These are phyloP conservation scores for Neocucurbitaria cava DNA, from an alignment of 2,329 filamentous ascomycete genomes.

Conservation along the genomic window DNA sequence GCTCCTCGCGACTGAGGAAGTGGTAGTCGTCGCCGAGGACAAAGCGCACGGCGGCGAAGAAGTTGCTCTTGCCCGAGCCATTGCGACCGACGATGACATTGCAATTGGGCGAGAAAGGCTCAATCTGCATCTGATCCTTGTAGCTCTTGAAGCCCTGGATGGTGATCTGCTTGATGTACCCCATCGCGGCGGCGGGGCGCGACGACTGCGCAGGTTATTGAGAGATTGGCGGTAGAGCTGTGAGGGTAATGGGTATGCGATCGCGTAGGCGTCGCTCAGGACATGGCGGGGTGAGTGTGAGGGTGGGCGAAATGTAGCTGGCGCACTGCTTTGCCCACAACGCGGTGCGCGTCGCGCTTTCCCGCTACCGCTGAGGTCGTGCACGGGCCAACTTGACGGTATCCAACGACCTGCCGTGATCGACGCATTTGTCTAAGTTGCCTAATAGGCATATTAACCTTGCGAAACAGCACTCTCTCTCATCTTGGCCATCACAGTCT, in stretches of 20 bases:
- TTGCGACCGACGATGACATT: conserved; percentile 99
- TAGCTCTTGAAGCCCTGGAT: conserved; percentile 99
- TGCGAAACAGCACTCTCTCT: too few species aligned
- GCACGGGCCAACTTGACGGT: not conserved
- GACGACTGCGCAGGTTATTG: conserved; percentile 7
- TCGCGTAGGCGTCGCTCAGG: conserved; percentile 18
- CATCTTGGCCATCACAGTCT: not conserved
- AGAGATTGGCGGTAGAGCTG: not conserved
- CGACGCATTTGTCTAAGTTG: too few species aligned
- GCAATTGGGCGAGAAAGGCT: conserved; percentile 95
- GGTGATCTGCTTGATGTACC: conserved; percentile 98
- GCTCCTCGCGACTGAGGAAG: conserved; percentile 93
- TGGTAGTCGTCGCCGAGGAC: conserved; percentile 98
- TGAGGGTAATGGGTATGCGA: conserved; percentile 12
- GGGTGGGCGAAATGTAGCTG: conserved; percentile 5
- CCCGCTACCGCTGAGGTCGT: conserved; percentile 16
- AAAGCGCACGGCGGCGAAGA: conserved; percentile 98
- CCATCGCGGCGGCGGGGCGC: conserved; percentile 36
- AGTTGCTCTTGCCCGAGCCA: conserved; percentile 99
- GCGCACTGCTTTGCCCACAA: conserved; percentile 22
- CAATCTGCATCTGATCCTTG: conserved; percentile 99
- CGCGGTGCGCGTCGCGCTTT: conserved; percentile 34
- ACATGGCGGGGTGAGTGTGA: conserved; percentile 25
- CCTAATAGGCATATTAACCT: too few species aligned
- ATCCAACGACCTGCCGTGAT: too few species aligned